Conservation (phyloP, 345 rosid species). For the Brassica incana region DNA sequence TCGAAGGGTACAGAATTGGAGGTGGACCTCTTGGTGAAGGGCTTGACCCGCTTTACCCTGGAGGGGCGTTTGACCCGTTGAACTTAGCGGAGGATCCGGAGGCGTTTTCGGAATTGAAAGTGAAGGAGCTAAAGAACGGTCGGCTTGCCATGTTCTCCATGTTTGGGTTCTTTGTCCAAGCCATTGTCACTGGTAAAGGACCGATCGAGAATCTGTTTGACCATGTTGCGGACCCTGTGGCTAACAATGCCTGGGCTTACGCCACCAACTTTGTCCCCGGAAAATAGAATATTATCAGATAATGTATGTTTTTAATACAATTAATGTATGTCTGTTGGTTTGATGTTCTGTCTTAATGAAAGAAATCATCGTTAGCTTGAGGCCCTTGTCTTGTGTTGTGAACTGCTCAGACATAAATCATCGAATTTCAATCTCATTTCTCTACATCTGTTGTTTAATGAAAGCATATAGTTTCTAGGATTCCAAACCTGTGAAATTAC, state of each 20-base stretch:
- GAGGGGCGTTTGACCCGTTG: slow-evolving; percentile 54
- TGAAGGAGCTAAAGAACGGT: slow-evolving; percentile 51
- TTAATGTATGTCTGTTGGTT: background rate
- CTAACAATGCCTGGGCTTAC: slow-evolving; percentile 53
- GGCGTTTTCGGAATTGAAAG: slow-evolving; percentile 50
- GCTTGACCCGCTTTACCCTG: slow-evolving; percentile 51
- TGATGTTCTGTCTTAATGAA: background rate
- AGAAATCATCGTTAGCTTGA: background rate
- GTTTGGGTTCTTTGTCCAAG: slow-evolving; percentile 60
- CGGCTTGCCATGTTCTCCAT: slow-evolving; percentile 53
- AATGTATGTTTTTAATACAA: background rate
- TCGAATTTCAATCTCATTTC: background rate
- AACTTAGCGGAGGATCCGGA: slow-evolving; percentile 54
- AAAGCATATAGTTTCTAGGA: background rate
- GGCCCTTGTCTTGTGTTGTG: background rate
- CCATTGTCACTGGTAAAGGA: slow-evolving; percentile 54
- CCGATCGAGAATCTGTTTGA: slow-evolving; percentile 47
- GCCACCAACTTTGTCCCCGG: slow-evolving; percentile 58
- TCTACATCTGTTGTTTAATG: background rate
- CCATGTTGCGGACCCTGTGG: slow-evolving; percentile 49
- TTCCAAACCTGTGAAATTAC: background rate
- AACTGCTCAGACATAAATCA: background rate
- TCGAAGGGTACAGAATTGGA: slow-evolving; percentile 54
- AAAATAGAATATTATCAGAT: slow-evolving; percentile 31
- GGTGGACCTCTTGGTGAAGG: slow-evolving; percentile 58